Evolutionary conservation across 2,329 filamentous ascomycete genomes (phyloP).

Genomic region (Ilyonectria destructans): DNA sequence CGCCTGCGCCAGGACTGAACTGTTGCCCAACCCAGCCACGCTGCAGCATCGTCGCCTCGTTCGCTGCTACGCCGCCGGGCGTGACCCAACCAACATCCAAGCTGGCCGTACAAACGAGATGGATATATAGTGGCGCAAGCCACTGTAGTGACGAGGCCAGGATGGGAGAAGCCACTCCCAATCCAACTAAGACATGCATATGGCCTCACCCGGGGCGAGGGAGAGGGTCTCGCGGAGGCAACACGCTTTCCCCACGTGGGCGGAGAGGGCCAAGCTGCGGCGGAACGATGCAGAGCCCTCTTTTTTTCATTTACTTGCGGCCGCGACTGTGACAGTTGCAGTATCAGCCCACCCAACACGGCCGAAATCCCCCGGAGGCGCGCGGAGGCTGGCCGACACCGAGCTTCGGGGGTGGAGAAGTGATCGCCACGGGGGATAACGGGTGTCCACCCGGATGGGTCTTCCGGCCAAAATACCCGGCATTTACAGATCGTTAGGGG

Average conservation of each 20-base stretch:
- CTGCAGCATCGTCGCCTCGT: constrained; percentile 1
- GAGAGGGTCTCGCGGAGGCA: background rate
- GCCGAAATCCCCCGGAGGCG: background rate
- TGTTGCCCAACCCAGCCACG: constrained; percentile 23
- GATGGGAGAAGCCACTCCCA: background rate
- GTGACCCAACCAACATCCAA: constrained; percentile 9
- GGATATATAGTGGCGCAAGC: constrained; percentile 13
- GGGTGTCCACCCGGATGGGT: background rate
- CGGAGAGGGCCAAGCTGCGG: background rate
- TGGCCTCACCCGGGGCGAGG: constrained; percentile 1
- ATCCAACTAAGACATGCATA: constrained; percentile 22
- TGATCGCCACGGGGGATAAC: constrained; percentile 1
- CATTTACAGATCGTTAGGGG: background rate
- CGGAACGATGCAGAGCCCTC: constrained; percentile 14
- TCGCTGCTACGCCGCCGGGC: background rate
- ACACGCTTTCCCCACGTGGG: constrained; percentile 23
- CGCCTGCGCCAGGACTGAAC: constrained; percentile 3
- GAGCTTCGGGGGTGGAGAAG: constrained; percentile 6
- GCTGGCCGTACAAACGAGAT: constrained; percentile 4
- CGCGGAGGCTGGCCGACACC: background rate
- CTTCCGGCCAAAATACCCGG: background rate
- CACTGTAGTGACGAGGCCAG: background rate
- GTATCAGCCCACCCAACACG: background rate
- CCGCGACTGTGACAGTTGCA: background rate
- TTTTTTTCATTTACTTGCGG: constrained; percentile 6